These are phyloP conservation scores for Bombardia bombarda DNA, from an alignment of 495 filamentous ascomycete species.

Conservation along the genomic window DNA sequence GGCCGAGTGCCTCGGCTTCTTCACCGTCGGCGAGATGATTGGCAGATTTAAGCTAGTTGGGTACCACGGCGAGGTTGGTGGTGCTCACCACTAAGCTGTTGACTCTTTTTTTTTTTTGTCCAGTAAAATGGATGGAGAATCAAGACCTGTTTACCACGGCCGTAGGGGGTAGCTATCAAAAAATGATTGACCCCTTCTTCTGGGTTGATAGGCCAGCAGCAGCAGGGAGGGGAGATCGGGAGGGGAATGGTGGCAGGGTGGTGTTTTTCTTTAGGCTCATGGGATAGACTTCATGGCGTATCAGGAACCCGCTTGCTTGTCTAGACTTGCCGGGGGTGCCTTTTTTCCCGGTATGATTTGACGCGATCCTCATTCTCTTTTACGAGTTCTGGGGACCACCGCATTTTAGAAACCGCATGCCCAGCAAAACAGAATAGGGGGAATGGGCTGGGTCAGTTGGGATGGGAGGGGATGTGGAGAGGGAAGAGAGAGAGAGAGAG, in stretches of 20 bases:
- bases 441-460: neutral
- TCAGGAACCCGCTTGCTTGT: no score
- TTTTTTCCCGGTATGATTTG: no score
- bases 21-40: constrained; percentile 95
- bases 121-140: no score
- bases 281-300: no score
- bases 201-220: no score
- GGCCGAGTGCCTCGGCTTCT: constrained; percentile 92
- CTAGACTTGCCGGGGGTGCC: no score
- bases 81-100: constrained; percentile 50
- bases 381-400: no score
- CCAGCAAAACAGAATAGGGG: neutral
- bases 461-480: neutral
- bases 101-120: no score
- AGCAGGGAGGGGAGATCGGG: neutral
- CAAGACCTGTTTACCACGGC: neutral
- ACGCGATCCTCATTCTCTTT: no score
- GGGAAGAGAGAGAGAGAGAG: neutral
- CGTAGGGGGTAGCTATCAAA: neutral
- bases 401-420: neutral
- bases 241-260: neutral
- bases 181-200: neutral
- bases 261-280: neutral
- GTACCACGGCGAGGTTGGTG: constrained; percentile 61
- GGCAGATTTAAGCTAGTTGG: constrained; percentile 89